Percentiles rank a stretch among this genome's conserved stretches.
Conservation (phyloP, 2,329 filamentous ascomycete species). For the Lasiodiplodia citricola region DNA sequence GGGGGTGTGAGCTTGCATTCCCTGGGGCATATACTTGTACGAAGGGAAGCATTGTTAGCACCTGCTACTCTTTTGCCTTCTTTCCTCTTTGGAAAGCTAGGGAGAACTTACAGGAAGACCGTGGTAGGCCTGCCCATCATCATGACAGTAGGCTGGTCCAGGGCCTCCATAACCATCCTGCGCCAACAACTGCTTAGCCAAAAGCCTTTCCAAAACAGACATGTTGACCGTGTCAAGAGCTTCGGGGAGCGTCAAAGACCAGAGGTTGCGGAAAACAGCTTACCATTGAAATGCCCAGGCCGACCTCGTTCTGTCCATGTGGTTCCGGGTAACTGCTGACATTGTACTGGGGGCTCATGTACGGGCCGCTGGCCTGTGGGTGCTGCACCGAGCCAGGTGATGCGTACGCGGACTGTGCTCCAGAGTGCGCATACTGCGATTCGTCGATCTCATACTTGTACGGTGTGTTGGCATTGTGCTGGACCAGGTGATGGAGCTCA, state of each 20-base stretch:
- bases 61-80: no score
- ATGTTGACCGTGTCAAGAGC: not conserved
- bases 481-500: constrained; percentile 48
- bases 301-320: constrained; percentile 32
- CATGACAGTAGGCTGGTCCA: constrained; percentile 35
- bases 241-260: not conserved
- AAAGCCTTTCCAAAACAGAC: not conserved
- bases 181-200: constrained; percentile 31
- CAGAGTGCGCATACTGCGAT: constrained; percentile 26
- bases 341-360: constrained; percentile 31
- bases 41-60: not conserved
- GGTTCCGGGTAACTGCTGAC: constrained; percentile 32
- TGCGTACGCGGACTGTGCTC: constrained; percentile 34
- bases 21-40: constrained; percentile 34
- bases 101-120: constrained; percentile 34
- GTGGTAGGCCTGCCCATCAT: constrained; percentile 35
- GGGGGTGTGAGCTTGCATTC: constrained; percentile 41
- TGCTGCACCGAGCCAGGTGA: constrained; percentile 38
- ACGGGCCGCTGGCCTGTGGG: constrained; percentile 32
- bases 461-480: constrained; percentile 48
- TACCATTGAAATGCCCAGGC: constrained; percentile 27
- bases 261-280: not conserved
- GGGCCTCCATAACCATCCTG: constrained; percentile 41
- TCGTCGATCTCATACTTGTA: constrained; percentile 42
- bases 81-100: not conserved